A percentile compares a stretch with the other conserved stretches of the same genome.
These are phyloP conservation scores for Drechslerella stenobrocha DNA, from an alignment of 2,329 filamentous ascomycete species.

Conservation along the genomic window DNA sequence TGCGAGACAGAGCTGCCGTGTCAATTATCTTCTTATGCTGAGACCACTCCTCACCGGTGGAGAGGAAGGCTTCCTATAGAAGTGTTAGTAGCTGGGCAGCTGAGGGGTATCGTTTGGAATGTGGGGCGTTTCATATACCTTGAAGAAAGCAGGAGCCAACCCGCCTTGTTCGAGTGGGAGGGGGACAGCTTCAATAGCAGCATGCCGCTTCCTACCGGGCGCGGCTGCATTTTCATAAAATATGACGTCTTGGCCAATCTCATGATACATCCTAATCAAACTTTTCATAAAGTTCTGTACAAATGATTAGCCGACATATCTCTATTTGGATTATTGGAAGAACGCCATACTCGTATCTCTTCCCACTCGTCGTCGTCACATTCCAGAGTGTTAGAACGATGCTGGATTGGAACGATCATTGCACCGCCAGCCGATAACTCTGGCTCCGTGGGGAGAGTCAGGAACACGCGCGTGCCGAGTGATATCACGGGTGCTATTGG, in stretches of 20 bases:
- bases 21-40: conserved; percentile 96
- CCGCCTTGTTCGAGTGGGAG: conserved; percentile 90
- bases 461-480: conserved; percentile 79
- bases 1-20: conserved; percentile 64
- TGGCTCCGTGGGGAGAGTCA: conserved; percentile 86
- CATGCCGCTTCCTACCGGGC: conserved; percentile 77
- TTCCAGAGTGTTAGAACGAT: conserved; percentile 87
- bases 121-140: conserved; percentile 53
- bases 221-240: conserved; percentile 97
- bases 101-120: neutral
- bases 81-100: conserved; percentile 12
- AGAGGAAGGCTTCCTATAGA: conserved; percentile 74
- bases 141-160: conserved; percentile 90
- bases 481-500: conserved; percentile 84
- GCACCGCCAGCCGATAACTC: conserved; percentile 78
- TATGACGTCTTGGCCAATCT: conserved; percentile 85
- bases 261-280: conserved; percentile 89
- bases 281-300: conserved; percentile 90
- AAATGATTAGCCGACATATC: conserved; percentile 6
- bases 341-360: conserved; percentile 69
- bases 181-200: conserved; percentile 81
- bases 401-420: conserved; percentile 84
- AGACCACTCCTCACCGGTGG: conserved; percentile 87
- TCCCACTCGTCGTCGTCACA: conserved; percentile 99
- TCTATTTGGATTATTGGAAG: too few relatives aligned